Base-by-base conservation (phyloP, 257 asterid species). In the Mentha longifolia region DNA sequence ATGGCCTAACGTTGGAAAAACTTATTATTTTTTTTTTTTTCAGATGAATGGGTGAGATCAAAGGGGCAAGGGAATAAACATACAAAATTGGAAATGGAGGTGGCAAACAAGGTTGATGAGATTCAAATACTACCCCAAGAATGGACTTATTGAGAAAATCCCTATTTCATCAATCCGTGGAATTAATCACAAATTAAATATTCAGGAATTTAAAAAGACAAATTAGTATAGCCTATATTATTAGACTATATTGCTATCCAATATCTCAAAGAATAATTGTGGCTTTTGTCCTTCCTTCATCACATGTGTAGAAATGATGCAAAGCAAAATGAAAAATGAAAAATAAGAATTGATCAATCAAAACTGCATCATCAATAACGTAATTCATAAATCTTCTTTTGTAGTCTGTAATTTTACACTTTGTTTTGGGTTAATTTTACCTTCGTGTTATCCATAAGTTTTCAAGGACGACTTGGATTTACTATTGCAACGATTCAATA, bases 51-150 rank as follows among this genome's bases (percentile, higher is more conserved):
- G 67, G 17, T 9, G 52, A 65, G 16, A 46, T 57, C 63, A 7
- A 50, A 56, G 31, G 33, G 35, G 22, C 59, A 64, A 16, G 65
- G 28, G 22, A 54, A 55, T 5, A 55, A 22, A 12, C 55, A 39
- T 46, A 12, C 68, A 12, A 59, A 33, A 13, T 9, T 51, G 47
- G 45, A 52, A 72, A 41, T n/a, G 30, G 9, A 47, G 54, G 57
- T 15, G 10, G 12, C 69, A 74, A 67, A 42, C 22, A 57, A 7
- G 16, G 52, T 60, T 50, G 70, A 68, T 15, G 60, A 47, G 42
- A 50, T 52, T 58, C 74, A 68, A 28, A 52, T 42, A 68, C 61
- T 75, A 14, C 79, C 79, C 42, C 74, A 68, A 61, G 79, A 75
- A 68, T 75, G 79, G 79, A 75, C 75, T 61, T 75, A 75, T 43